Conservation (phyloP, 768 basidiomycete genomes). For the Gyrodon lividus region DNA sequence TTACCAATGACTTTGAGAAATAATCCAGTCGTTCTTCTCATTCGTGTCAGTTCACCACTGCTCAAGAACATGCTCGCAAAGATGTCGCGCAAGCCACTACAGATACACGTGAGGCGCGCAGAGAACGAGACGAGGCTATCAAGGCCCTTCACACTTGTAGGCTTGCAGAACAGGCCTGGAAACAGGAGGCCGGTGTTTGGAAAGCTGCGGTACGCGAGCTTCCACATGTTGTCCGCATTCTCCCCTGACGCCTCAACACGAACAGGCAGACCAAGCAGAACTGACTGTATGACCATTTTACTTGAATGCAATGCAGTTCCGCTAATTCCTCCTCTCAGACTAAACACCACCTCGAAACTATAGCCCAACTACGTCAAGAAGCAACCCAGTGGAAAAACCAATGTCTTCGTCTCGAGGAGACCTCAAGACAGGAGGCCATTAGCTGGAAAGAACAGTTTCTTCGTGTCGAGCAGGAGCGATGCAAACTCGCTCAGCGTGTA, state of each 20-base stretch:
- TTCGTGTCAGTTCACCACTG: conserved; percentile 45
- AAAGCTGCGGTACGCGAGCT: conserved; percentile 48
- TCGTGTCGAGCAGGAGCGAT: conserved; percentile 69
- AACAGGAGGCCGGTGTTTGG: conserved; percentile 39
- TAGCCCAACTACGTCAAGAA: conserved; percentile 62
- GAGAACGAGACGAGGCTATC: conserved; percentile 50
- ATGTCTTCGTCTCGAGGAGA: conserved; percentile 45
- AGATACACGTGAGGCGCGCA: conserved; percentile 47
- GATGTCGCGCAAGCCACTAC: conserved; percentile 49
- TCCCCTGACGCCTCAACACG: conserved; percentile 4
- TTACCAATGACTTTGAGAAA: conserved; percentile 2
- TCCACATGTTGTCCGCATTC: conserved; percentile 8
- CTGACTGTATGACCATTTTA: conserved; percentile 42
- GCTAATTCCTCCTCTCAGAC: conserved; percentile 38
- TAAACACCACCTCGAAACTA: conserved; percentile 57
- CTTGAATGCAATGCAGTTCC: not conserved
- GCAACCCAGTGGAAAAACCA: conserved; percentile 74
- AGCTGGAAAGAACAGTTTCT: conserved; percentile 83
- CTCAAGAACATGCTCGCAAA: conserved; percentile 54
- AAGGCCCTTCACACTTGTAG: conserved; percentile 44
- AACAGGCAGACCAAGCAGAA: conserved; percentile 55
- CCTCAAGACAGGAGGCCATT: conserved; percentile 47
- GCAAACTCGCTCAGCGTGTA: conserved; percentile 51
- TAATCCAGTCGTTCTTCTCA: not conserved
- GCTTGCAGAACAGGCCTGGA: conserved; percentile 49